phyloP scores from a whole-genome alignment of 345 rosid genomes.

The Hypericum androsaemum region DNA sequence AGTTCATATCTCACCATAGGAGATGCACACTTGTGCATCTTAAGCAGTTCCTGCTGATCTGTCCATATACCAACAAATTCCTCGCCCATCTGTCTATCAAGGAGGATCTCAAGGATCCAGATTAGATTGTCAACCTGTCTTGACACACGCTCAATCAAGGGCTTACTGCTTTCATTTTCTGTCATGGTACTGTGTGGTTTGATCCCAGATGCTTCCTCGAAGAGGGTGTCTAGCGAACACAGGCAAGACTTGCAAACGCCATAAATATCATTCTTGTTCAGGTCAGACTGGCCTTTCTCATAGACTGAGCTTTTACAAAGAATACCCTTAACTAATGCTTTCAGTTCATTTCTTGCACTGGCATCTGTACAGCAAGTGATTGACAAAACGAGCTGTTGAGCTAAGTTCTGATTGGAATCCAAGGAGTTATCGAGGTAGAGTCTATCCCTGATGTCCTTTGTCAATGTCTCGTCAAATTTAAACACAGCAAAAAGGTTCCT shows the following conservation, averaged over 20 bases:
- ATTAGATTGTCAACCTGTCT: conserved; percentile 76
- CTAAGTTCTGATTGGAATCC: conserved; percentile 41
- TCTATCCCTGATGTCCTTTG: conserved; percentile 60
- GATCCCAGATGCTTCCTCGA: conserved; percentile 41
- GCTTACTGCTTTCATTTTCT: conserved; percentile 35
- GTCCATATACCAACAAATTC: conserved; percentile 79
- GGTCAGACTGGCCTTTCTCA: conserved; percentile 65
- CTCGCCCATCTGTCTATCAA: conserved; percentile 71
- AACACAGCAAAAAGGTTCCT: conserved; percentile 43
- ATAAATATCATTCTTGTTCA: conserved; percentile 61
- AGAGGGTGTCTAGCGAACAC: conserved; percentile 34
- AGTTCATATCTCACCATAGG: conserved; percentile 88
- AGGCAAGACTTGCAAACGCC: conserved; percentile 48
- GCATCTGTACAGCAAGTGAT: conserved; percentile 50
- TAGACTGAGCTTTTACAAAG: conserved; percentile 81
- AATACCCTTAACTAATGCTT: conserved; percentile 68
- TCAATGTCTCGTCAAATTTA: conserved; percentile 46
- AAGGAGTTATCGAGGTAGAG: conserved; percentile 30
- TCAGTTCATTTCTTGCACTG: conserved; percentile 75
- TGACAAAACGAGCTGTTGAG: conserved; percentile 63
- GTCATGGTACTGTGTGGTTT: conserved; percentile 13
- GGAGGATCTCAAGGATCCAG: conserved; percentile 74
- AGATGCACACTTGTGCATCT: conserved; percentile 54
- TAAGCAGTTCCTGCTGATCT: conserved; percentile 40
- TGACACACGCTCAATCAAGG: conserved; percentile 60